Evolutionary conservation across 1,284 basidiomycete genomes (phyloP).

Genomic region (Coriolopsis trogii): DNA sequence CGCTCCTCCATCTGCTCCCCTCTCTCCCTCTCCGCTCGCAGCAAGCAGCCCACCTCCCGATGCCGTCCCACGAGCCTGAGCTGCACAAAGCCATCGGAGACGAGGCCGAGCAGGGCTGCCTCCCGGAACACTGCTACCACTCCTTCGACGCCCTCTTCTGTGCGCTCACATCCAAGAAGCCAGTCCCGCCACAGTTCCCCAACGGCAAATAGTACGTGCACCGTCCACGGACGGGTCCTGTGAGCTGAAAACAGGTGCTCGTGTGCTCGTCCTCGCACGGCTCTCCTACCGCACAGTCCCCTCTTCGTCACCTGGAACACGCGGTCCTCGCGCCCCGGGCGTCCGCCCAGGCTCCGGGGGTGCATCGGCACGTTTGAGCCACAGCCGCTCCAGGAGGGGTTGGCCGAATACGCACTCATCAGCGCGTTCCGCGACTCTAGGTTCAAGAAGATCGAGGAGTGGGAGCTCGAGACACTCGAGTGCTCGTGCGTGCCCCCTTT

Average conservation of each 20-base stretch:
- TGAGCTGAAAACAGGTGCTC: constrained; percentile 3
- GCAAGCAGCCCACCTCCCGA: constrained; percentile 33
- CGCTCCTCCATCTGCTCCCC: constrained; percentile 20
- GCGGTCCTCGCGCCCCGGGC: constrained; percentile 57
- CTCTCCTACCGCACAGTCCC: too few relatives aligned
- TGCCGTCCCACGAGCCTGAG: constrained; percentile 52
- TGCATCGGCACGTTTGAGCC: constrained; percentile 96
- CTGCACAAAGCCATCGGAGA: constrained; percentile 37
- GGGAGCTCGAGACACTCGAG: constrained; percentile 80
- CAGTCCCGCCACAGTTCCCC: constrained; percentile 60
- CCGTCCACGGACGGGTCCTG: background rate
- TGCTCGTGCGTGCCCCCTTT: constrained; percentile 69
- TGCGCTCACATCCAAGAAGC: constrained; percentile 55
- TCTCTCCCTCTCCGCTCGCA: constrained; percentile 26
- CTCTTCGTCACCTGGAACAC: constrained; percentile 98
- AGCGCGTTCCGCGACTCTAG: constrained; percentile 78
- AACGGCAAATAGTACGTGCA: constrained; percentile 73
- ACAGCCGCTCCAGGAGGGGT: constrained; percentile 72
- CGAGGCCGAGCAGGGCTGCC: constrained; percentile 52
- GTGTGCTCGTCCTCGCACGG: too few relatives aligned
- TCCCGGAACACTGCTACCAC: constrained; percentile 74
- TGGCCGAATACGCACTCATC: constrained; percentile 89
- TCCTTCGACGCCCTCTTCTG: constrained; percentile 83
- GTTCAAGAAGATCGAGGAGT: constrained; percentile 71
- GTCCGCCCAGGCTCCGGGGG: constrained; percentile 75